Evolutionary conservation across 2,329 filamentous ascomycete species (phyloP).

Genomic region (Diaporthe amygdali): DNA sequence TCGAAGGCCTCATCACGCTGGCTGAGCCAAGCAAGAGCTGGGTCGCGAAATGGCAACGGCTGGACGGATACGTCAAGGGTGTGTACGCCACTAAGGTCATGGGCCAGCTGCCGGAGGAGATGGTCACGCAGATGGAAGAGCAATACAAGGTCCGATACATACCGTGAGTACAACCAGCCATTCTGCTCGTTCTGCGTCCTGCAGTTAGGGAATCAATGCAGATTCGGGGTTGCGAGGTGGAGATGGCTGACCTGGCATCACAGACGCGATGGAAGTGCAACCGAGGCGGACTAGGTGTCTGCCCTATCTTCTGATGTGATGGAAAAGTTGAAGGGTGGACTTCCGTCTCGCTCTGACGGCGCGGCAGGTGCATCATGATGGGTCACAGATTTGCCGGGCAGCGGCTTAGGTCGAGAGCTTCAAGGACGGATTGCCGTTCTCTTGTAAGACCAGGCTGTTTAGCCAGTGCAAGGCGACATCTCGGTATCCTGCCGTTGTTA

Average conservation of each 20-base stretch:
- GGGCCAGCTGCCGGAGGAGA: conserved; percentile 74
- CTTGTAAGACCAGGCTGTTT: neutral
- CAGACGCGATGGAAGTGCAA: conserved; percentile 62
- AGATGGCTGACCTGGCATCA: neutral
- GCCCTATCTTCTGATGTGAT: conserved; percentile 20
- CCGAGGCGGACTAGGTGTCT: conserved; percentile 46
- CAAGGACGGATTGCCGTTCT: neutral
- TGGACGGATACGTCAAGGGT: conserved; percentile 86
- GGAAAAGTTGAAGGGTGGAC: conserved; percentile 11
- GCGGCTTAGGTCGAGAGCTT: neutral
- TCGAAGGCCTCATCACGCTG: conserved; percentile 88
- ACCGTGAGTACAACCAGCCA: conserved; percentile 54
- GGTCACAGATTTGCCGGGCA: neutral
- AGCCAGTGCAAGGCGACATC: neutral
- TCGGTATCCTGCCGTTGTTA: neutral
- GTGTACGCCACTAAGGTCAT: conserved; percentile 96
- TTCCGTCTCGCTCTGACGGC: neutral
- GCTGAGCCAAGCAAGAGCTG: conserved; percentile 84
- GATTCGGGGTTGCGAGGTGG: neutral
- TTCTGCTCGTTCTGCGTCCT: no score
- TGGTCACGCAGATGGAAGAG: conserved; percentile 64
- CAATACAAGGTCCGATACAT: conserved; percentile 70
- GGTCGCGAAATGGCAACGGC: conserved; percentile 95
- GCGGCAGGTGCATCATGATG: neutral
- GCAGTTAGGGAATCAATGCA: neutral